phyloP scores from a whole-genome alignment of 306 rosid species.

The Begonia fuchsioides region DNA sequence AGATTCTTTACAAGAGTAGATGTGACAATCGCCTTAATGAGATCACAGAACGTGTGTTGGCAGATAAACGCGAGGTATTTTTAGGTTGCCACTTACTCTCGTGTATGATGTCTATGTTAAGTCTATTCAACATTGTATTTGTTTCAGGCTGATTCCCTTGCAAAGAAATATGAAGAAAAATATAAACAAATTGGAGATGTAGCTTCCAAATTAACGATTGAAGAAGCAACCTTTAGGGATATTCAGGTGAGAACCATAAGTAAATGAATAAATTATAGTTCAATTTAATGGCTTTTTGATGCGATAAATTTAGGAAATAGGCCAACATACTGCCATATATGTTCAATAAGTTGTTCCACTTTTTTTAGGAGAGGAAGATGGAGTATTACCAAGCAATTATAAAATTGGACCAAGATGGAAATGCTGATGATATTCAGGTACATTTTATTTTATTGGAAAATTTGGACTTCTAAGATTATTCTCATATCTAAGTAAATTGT shows the following conservation, averaged over 20 bases:
- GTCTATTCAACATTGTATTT: conserved; percentile 7
- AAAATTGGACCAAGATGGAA: conserved; percentile 69
- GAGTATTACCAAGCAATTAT: conserved; percentile 76
- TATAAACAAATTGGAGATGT: conserved; percentile 79
- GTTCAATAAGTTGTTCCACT: too few relatives aligned
- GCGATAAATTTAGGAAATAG: too few relatives aligned
- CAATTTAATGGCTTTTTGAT: conserved; percentile 6
- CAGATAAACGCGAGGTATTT: conserved; percentile 76
- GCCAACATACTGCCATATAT: too few relatives aligned
- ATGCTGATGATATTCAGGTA: conserved; percentile 56
- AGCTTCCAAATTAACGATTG: conserved; percentile 81
- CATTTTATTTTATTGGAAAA: conserved; percentile 10
- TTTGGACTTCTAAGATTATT: conserved; percentile 2
- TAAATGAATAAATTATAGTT: conserved; percentile 4
- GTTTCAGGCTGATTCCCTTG: conserved; percentile 60
- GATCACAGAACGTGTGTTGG: conserved; percentile 60
- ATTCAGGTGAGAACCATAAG: conserved; percentile 35
- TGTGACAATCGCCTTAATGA: conserved; percentile 93
- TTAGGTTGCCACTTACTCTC: conserved; percentile 20
- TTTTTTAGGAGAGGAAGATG: conserved; percentile 43
- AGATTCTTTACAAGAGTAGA: conserved; percentile 97
- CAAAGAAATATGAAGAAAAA: conserved; percentile 88
- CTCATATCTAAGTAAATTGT: conserved; percentile 18
- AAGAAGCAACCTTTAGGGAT: conserved; percentile 89
- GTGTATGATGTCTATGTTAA: conserved; percentile 8